Base-by-base conservation (phyloP, 306 rosid species). In the Glycyrrhiza uralensis region DNA sequence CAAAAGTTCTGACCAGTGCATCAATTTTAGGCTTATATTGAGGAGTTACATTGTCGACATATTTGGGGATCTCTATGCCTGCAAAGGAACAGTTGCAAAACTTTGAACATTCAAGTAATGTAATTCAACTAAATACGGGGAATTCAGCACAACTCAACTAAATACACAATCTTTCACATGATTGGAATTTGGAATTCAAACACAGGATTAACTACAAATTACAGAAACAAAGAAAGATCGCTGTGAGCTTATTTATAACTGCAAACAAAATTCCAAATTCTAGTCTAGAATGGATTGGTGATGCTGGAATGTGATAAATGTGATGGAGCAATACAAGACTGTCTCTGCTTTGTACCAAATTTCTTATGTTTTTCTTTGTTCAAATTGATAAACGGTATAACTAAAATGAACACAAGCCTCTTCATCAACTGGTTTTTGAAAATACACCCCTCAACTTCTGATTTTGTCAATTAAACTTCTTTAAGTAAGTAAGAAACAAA, bases 61-160 rank as follows among this genome's bases (percentile, higher is more conserved):
- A 92, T 79, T 92, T 87, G 72, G 98, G 98, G 88, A 92, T 24
- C 85, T 90, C 83, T 9, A 92, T 74, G 68, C 91, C 96, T 90
- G 85, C 41, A 81, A 62, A 65, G 30, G 71, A 32, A 26, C 38
- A 42, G 19, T 22, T 24, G 69, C 71, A 57, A 26, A 29, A 35
- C 28, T 13, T 57, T 52, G 41, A 44, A 59, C 13, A 11, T 20
- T 47, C 14, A 71, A 75, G 2, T 52, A 38, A 14, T 11, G 14
- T 20, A 29, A 52, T 41, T 58, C 42, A 49, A 66, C 11, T n/a
- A n/a, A n/a, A n/a, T n/a, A n/a, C n/a, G n/a, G n/a, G n/a, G n/a
- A n/a, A n/a, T n/a, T n/a, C n/a, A n/a, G n/a, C n/a, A n/a, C n/a
- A n/a, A n/a, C n/a, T n/a, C n/a, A n/a, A n/a, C n/a, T n/a, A n/a